Evolutionary conservation across 1,284 basidiomycete genomes (phyloP).

Genomic region (Coniferiporia sulphurascens): DNA sequence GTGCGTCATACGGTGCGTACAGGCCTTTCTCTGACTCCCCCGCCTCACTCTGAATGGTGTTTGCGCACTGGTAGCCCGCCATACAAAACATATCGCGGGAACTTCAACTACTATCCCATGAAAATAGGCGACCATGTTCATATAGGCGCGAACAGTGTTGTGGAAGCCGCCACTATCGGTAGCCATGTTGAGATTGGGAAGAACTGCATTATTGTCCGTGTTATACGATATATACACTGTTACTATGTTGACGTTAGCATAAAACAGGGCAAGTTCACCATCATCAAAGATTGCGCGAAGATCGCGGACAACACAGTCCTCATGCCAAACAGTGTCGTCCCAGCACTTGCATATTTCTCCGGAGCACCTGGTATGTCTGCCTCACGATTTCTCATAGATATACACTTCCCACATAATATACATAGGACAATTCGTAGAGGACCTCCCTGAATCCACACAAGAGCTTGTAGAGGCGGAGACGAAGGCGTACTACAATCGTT

Average conservation of each 20-base stretch:
- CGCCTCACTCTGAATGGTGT: neutral
- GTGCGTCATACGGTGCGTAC: conserved; percentile 76
- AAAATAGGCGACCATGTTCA: conserved; percentile 94
- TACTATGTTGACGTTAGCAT: neutral
- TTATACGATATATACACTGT: conserved; percentile 1
- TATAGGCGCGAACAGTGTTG: conserved; percentile 81
- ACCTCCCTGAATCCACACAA: conserved; percentile 87
- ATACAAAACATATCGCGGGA: conserved; percentile 85
- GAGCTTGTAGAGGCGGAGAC: conserved; percentile 75
- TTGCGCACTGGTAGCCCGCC: conserved; percentile 51
- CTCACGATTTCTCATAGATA: neutral
- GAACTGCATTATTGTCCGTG: conserved; percentile 82
- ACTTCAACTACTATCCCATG: conserved; percentile 98
- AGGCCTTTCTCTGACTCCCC: neutral
- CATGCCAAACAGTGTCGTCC: conserved; percentile 90
- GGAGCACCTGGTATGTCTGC: conserved; percentile 76
- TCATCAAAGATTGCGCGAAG: conserved; percentile 93
- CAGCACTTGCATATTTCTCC: conserved; percentile 79
- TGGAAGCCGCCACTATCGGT: conserved; percentile 94
- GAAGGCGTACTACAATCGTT: conserved; percentile 73
- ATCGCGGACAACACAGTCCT: conserved; percentile 86
- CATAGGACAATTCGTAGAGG: conserved; percentile 72
- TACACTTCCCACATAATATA: conserved; percentile 8
- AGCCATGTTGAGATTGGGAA: conserved; percentile 94
- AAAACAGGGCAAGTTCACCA: conserved; percentile 86